A percentile compares a stretch with the other conserved stretches of the same genome.
Evolutionary conservation across 768 basidiomycete genomes (phyloP).

Genomic region (Trametes villosa): DNA sequence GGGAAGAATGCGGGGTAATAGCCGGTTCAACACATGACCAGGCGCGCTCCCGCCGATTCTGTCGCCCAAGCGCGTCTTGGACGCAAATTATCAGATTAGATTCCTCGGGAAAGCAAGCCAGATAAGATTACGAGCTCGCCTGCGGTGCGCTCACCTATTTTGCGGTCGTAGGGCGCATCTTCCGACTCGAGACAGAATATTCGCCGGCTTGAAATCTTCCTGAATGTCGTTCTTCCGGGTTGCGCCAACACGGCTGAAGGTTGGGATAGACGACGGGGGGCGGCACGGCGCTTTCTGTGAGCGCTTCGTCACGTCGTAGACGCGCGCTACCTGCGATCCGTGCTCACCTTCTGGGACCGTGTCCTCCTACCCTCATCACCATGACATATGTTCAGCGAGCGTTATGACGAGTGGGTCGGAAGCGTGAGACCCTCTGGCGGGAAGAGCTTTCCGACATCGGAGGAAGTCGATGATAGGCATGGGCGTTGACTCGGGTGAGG

Average conservation of each 20-base stretch:
- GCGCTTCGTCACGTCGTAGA: background rate
- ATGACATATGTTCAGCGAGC: background rate
- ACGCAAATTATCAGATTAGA: conserved; percentile 13
- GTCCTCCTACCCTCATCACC: no score
- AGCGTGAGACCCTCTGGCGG: background rate
- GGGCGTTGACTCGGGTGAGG: no score
- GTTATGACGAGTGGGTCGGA: background rate
- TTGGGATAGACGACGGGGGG: no score
- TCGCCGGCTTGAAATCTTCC: background rate
- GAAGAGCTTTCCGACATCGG: background rate
- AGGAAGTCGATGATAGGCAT: no score
- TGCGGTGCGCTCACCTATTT: background rate
- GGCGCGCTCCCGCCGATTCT: conserved; percentile 6
- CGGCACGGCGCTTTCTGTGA: background rate
- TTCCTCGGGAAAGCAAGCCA: background rate
- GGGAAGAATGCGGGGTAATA: conserved; percentile 18
- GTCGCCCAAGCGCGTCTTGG: background rate
- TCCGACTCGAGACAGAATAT: background rate
- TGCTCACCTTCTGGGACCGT: background rate
- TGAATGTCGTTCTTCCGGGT: background rate
- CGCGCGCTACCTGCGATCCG: background rate
- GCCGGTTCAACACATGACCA: conserved; percentile 16
- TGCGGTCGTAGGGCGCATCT: background rate
- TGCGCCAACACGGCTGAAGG: background rate
- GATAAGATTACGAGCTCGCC: conserved; percentile 3